These are phyloP conservation scores for Paramecium pentaurelia DNA, from an alignment of 73 alveolate genomes.

Conservation along the genomic window DNA sequence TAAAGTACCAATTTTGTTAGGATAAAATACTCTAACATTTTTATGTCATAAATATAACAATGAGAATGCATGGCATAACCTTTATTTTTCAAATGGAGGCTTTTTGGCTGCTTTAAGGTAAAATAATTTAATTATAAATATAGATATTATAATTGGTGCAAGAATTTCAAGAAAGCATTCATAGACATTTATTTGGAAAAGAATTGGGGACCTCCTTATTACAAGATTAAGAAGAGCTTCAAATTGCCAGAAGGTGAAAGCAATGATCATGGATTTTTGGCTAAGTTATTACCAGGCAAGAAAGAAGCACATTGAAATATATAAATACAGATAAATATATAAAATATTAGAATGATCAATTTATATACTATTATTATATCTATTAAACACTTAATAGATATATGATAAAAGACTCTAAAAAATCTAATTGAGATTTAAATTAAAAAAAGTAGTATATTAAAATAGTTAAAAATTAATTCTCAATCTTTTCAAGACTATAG, in stretches of 20 bases:
- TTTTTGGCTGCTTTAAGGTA: constrained; percentile 19
- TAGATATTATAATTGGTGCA: constrained; percentile 52
- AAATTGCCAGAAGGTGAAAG: neutral
- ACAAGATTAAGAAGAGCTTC: constrained; percentile 16
- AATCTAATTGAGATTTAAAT: too few species aligned
- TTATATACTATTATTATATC: neutral
- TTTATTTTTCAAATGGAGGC: constrained; percentile 49
- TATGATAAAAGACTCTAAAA: too few species aligned
- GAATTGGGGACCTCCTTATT: constrained; percentile 60
- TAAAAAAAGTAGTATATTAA: too few species aligned
- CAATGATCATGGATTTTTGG: neutral
- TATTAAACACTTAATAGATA: too few species aligned
- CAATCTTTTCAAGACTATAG: too few species aligned
- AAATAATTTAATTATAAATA: neutral
- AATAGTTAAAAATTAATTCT: too few species aligned
- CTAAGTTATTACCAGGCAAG: constrained; percentile 2
- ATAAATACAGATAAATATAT: neutral
- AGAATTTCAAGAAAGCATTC: constrained; percentile 47
- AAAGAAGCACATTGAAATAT: constrained; percentile 10
- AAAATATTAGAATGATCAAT: neutral
- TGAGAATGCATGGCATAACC: constrained; percentile 50
- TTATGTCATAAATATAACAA: constrained; percentile 36
- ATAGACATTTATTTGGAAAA: neutral
- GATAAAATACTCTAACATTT: constrained; percentile 42
- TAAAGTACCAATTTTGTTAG: constrained; percentile 56